Conservation (phyloP, 305 asterid genomes). For the Plantago coronopus region DNA sequence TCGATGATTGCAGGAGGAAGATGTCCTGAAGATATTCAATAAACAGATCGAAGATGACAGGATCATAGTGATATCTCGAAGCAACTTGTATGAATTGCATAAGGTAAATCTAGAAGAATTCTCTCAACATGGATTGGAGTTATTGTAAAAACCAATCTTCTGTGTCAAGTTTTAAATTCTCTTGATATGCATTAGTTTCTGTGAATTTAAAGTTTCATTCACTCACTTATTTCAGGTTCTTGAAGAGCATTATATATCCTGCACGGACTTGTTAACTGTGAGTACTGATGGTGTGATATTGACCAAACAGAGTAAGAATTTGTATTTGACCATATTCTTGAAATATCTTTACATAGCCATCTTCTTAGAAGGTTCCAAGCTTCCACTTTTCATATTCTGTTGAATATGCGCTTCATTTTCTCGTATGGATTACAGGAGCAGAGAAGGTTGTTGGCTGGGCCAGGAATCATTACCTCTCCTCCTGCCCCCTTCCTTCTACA, state of each 20-base stretch:
- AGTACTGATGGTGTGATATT: conserved; percentile 71
- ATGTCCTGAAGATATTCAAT: conserved; percentile 64
- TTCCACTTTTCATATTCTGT: conserved; percentile 15
- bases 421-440: conserved; percentile 55
- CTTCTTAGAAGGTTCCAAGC: neutral
- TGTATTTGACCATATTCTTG: conserved; percentile 7
- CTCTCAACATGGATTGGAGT: conserved; percentile 13
- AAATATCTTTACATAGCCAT: neutral
- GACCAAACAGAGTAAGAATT: conserved; percentile 78
- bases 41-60: conserved; percentile 95
- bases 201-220: conserved; percentile 8
- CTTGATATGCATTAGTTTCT: conserved; percentile 2
- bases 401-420: conserved; percentile 14
- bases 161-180: neutral
- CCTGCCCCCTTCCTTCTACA: conserved; percentile 63
- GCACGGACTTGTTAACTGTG: conserved; percentile 72
- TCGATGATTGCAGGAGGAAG: conserved; percentile 80
- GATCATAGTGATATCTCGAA: conserved; percentile 78
- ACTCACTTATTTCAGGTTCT: conserved; percentile 70
- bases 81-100: conserved; percentile 81
- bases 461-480: conserved; percentile 77
- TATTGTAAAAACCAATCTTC: too few species aligned
- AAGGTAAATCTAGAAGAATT: conserved; percentile 45
- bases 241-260: conserved; percentile 70
- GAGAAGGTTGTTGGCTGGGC: conserved; percentile 98